Evolutionary conservation across 768 basidiomycete genomes (phyloP).

Genomic region (Nevesoporus exiguus): DNA sequence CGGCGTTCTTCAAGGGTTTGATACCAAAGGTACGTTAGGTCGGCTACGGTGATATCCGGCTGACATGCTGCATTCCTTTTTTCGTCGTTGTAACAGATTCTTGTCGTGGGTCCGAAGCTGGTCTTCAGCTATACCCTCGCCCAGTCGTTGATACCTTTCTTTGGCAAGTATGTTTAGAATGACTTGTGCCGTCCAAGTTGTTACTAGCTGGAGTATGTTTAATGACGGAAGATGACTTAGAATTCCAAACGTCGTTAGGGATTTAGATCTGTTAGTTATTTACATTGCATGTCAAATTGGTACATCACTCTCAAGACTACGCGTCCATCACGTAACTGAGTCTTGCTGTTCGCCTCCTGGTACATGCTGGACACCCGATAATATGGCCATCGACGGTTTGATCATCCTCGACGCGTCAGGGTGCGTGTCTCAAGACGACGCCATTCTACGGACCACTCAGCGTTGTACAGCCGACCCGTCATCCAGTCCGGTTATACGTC

Average conservation of each 20-base stretch:
- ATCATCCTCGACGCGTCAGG: slow-evolving; percentile 75
- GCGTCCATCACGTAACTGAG: neutral
- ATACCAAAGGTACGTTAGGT: slow-evolving; percentile 78
- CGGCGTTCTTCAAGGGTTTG: slow-evolving; percentile 93
- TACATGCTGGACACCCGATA: no score
- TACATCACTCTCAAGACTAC: slow-evolving; percentile 2
- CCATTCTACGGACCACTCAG: slow-evolving; percentile 2
- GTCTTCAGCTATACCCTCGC: slow-evolving; percentile 98
- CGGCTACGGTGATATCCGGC: neutral
- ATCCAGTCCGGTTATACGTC: slow-evolving; percentile 89
- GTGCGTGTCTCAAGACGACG: slow-evolving; percentile 39
- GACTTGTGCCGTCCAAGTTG: neutral
- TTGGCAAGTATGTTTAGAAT: slow-evolving; percentile 74
- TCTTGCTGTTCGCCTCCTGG: neutral
- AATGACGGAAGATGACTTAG: neutral
- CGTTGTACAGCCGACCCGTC: slow-evolving; percentile 58
- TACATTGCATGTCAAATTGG: slow-evolving; percentile 5
- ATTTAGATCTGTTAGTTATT: slow-evolving; percentile 9
- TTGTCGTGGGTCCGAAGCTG: slow-evolving; percentile 96
- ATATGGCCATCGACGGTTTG: slow-evolving; percentile 77
- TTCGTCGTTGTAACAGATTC: slow-evolving; percentile 50
- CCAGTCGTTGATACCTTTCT: slow-evolving; percentile 91
- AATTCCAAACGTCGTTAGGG: slow-evolving; percentile 4
- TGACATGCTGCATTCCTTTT: slow-evolving; percentile 5
- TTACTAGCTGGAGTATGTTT: neutral